Percentiles rank a stretch among this genome's conserved stretches.
phyloP scores from a whole-genome alignment of 352 stramenopile species.

The Globisporangium uncinulatum region DNA sequence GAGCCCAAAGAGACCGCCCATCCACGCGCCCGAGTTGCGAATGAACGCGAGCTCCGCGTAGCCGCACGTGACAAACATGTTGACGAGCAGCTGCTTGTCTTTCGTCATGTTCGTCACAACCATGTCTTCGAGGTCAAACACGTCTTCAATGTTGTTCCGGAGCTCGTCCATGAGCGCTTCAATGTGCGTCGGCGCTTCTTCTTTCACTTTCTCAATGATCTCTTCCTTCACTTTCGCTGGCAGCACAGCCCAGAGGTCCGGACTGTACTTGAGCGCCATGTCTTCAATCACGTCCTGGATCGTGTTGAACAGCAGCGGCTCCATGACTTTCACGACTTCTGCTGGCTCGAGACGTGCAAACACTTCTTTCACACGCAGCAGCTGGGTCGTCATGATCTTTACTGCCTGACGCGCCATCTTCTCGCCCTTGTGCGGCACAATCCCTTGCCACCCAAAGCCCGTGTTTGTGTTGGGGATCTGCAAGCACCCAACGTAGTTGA shows the following conservation, averaged over 20 bases:
- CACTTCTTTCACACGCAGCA: slow-evolving; percentile 91
- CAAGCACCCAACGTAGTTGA: slow-evolving; percentile 90
- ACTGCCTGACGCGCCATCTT: slow-evolving; percentile 95
- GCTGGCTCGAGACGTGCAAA: slow-evolving; percentile 89
- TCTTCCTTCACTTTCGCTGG: slow-evolving; percentile 82
- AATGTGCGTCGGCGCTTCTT: slow-evolving; percentile 90
- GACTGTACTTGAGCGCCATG: slow-evolving; percentile 88
- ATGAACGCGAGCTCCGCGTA: slow-evolving; percentile 92
- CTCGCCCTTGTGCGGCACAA: slow-evolving; percentile 95
- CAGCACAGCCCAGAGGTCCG: slow-evolving; percentile 74
- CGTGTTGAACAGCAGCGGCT: slow-evolving; percentile 88
- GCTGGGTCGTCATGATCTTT: slow-evolving; percentile 91
- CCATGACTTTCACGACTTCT: slow-evolving; percentile 89
- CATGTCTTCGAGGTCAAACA: slow-evolving; percentile 96
- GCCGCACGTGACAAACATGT: slow-evolving; percentile 92
- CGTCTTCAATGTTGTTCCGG: slow-evolving; percentile 92
- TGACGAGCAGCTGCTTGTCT: slow-evolving; percentile 94
- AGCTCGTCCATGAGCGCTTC: slow-evolving; percentile 94
- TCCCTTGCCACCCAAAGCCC: slow-evolving; percentile 95
- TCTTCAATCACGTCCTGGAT: slow-evolving; percentile 86
- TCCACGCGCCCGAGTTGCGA: slow-evolving; percentile 85
- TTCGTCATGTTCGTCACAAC: slow-evolving; percentile 92
- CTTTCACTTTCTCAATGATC: slow-evolving; percentile 93
- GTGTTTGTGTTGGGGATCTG: slow-evolving; percentile 87
- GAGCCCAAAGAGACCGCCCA: slow-evolving; percentile 86